A percentile compares a stretch with the other conserved stretches of the same genome.
These are phyloP conservation scores for Asterophora lycoperdoides DNA, from an alignment of 768 basidiomycete species.

Conservation along the genomic window DNA sequence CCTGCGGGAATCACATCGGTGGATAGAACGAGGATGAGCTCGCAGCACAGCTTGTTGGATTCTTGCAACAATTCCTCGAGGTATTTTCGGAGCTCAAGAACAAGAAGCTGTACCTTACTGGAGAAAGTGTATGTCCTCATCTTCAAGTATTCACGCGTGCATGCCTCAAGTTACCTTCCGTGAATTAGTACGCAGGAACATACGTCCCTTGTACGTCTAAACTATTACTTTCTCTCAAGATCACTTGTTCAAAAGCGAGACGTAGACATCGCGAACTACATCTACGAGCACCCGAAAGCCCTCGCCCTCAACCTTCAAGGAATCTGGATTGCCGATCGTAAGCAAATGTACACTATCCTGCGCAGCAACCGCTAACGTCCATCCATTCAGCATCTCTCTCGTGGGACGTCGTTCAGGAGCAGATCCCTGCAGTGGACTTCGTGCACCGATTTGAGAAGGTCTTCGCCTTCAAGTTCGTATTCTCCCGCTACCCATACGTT, in stretches of 20 bases:
- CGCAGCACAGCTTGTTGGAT: conserved; percentile 49
- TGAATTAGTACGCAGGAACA: conserved; percentile 59
- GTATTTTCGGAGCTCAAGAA: conserved; percentile 71
- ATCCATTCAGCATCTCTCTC: conserved; percentile 45
- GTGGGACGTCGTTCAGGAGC: conserved; percentile 58
- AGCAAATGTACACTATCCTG: conserved; percentile 17
- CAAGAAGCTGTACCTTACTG: conserved; percentile 66
- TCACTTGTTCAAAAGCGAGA: conserved; percentile 3
- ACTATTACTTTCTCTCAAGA: not conserved
- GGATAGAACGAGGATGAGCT: conserved; percentile 45
- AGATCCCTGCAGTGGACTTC: conserved; percentile 72
- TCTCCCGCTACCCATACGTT: not conserved
- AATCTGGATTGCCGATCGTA: conserved; percentile 72
- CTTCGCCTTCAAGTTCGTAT: conserved; percentile 65
- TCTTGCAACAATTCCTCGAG: conserved; percentile 71
- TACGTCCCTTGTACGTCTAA: conserved; percentile 49
- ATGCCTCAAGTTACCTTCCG: not conserved
- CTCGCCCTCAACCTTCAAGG: conserved; percentile 62
- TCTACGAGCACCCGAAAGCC: conserved; percentile 51
- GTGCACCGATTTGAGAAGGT: conserved; percentile 69
- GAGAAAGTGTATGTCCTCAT: conserved; percentile 61
- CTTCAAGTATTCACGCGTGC: not conserved
- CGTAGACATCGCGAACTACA: conserved; percentile 70
- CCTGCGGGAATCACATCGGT: not conserved
- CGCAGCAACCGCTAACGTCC: not conserved